A percentile compares a stretch with the other conserved stretches of the same genome.
These are phyloP conservation scores for Ophiostoma himal-ulmi DNA, from an alignment of 2,329 filamentous ascomycete genomes.

Conservation along the genomic window DNA sequence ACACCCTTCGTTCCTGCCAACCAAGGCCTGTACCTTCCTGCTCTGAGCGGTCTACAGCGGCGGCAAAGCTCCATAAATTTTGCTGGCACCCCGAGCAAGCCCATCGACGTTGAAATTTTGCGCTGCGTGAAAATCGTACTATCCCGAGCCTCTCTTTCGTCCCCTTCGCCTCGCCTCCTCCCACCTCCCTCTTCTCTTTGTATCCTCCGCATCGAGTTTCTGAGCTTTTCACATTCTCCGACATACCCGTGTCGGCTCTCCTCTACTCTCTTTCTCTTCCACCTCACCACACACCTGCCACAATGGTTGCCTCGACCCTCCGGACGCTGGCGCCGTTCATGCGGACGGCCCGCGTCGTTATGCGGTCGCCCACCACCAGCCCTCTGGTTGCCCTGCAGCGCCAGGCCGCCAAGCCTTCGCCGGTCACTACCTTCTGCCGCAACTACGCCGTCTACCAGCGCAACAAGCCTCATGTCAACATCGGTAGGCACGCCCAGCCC, in stretches of 20 bases:
- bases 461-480: slow-evolving; percentile 96
- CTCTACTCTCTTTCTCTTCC: slow-evolving; percentile 20
- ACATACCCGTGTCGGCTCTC: slow-evolving; percentile 2
- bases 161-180: not conserved
- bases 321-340: slow-evolving; percentile 72
- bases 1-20: not conserved
- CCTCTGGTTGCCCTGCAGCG: slow-evolving; percentile 71
- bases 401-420: slow-evolving; percentile 50
- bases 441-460: slow-evolving; percentile 72
- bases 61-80: slow-evolving; percentile 15
- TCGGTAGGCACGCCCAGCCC: slow-evolving; percentile 42
- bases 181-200: not conserved
- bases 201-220: not conserved
- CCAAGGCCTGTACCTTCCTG: not conserved
- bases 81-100: not conserved
- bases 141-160: slow-evolving; percentile 23
- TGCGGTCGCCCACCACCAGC: slow-evolving; percentile 50
- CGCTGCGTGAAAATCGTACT: slow-evolving; percentile 19
- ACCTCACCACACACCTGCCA: slow-evolving; percentile 21
- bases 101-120: slow-evolving; percentile 20
- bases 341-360: slow-evolving; percentile 71
- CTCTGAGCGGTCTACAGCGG: not conserved
- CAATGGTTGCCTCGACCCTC: slow-evolving; percentile 72
- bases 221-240: not conserved
- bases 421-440: slow-evolving; percentile 60